phyloP scores from a whole-genome alignment of 768 basidiomycete species.

The Tephrocybe sp. region DNA sequence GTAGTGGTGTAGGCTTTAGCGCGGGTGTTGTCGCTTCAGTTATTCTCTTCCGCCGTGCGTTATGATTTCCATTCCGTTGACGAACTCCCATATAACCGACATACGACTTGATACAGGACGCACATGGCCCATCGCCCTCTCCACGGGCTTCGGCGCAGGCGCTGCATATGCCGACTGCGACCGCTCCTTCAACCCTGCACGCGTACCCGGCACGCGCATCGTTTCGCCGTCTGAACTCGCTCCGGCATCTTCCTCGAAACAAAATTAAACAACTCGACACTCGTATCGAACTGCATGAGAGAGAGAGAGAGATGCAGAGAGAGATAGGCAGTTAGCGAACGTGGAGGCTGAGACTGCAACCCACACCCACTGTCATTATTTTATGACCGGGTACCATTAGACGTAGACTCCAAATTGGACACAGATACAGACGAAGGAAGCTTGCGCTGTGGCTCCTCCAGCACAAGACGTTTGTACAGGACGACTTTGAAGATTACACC shows the following conservation, averaged over 20 bases:
- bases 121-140: slow-evolving; percentile 86
- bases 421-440: slow-evolving; percentile 16
- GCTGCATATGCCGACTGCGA: slow-evolving; percentile 92
- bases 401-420: not conserved
- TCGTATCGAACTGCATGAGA: not conserved
- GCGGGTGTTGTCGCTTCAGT: slow-evolving; percentile 88
- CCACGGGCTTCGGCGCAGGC: slow-evolving; percentile 85
- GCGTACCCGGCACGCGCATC: slow-evolving; percentile 82
- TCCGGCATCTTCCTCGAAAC: not conserved
- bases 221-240: slow-evolving; percentile 41
- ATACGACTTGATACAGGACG: slow-evolving; percentile 56
- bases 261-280: not conserved
- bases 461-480: slow-evolving; percentile 62
- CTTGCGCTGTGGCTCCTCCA: slow-evolving; percentile 38
- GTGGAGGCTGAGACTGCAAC: no score
- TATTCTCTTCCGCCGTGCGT: slow-evolving; percentile 88
- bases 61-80: slow-evolving; percentile 1
- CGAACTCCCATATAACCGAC: not conserved
- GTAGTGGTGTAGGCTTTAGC: slow-evolving; percentile 85
- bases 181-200: slow-evolving; percentile 88
- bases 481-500: slow-evolving; percentile 42
- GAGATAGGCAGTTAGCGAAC: no score
- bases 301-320: not conserved
- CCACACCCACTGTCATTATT: not conserved
- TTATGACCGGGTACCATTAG: not conserved